Evolutionary conservation across 768 basidiomycete species (phyloP), one percentile per base, ranked within the genome.

Genomic region (Auriscalpium orientale): DNA sequence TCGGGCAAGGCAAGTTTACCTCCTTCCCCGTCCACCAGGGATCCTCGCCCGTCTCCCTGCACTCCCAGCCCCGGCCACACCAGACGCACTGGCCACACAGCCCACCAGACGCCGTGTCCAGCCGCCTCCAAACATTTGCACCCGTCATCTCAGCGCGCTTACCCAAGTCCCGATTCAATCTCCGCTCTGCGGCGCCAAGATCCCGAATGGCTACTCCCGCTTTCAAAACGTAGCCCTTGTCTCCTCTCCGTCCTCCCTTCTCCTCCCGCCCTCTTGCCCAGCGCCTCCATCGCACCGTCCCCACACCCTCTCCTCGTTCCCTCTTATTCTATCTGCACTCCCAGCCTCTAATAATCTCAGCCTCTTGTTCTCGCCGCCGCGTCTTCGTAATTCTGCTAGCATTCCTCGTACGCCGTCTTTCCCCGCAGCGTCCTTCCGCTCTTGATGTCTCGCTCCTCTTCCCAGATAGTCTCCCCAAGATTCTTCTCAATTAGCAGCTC

Each of bases 101-200:
- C 40, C 6, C 40, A 43, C n/a, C 40, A 18, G 15, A 13, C 40
- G 18, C 18, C 7, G 3, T 8, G 15, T 4, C 40, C 40, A 13
- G 40, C 40, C 13, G 15, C 13, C 40, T 18, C 40, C 40, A 4
- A 4, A 28, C 5, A 28, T 2, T 3, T 28, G 28, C 28, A 28
- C 28, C 28, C 28, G 28, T 7, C 28, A 28, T 28, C 28, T 28
- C 28, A 28, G 5, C 28, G 28, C 28, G 28, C 28, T 35, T 50
- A 38, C 47, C 43, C 36, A 37, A 51, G 47, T 44, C 53, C 34
- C 47, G 45, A 46, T 60, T 60, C 45, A 59, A 60, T 59, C 59
- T 60, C 59, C 57, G 59, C 55, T 53, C 57, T 60, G 59, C 57
- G 59, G 59, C 59, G 60, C 55, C 60, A 56, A 61, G 60, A 61